Conservation (phyloP, 306 rosid genomes). For the Cucurbita ficifolia region DNA sequence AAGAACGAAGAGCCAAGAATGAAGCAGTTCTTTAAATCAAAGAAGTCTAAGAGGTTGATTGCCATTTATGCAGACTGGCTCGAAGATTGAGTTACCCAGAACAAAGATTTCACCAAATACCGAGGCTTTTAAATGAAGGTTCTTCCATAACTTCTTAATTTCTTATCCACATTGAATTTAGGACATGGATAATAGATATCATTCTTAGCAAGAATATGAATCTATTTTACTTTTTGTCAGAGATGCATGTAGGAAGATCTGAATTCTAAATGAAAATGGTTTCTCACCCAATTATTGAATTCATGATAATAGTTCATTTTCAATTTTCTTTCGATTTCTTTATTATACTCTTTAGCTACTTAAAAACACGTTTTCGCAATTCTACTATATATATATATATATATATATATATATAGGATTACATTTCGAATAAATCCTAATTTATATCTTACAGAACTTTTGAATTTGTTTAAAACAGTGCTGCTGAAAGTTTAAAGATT, state of each 20-base stretch:
- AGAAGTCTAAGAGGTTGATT: slow-evolving; percentile 14
- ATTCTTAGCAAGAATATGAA: not conserved
- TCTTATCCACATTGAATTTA: not conserved
- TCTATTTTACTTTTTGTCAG: not conserved
- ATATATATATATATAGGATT: too few relatives aligned
- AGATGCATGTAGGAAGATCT: not conserved
- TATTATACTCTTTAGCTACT: too few relatives aligned
- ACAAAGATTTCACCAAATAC: not conserved
- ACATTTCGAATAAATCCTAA: too few relatives aligned
- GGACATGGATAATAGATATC: not conserved
- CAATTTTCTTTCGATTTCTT: too few relatives aligned
- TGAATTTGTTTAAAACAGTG: too few relatives aligned
- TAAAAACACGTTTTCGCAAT: too few relatives aligned
- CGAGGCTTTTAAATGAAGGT: not conserved
- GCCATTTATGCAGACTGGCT: slow-evolving; percentile 53
- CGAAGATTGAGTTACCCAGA: slow-evolving; percentile 4
- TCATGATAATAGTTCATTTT: too few relatives aligned
- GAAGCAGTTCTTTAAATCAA: slow-evolving; percentile 11
- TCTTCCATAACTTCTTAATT: not conserved
- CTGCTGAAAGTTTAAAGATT: too few relatives aligned
- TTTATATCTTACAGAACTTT: too few relatives aligned
- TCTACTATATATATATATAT: too few relatives aligned
- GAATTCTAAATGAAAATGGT: not conserved
- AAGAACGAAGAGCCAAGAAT: slow-evolving; percentile 1
- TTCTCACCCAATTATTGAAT: not conserved